Evolutionary conservation across 345 rosid species (phyloP).

Genomic region (Rhizophora apiculata): DNA sequence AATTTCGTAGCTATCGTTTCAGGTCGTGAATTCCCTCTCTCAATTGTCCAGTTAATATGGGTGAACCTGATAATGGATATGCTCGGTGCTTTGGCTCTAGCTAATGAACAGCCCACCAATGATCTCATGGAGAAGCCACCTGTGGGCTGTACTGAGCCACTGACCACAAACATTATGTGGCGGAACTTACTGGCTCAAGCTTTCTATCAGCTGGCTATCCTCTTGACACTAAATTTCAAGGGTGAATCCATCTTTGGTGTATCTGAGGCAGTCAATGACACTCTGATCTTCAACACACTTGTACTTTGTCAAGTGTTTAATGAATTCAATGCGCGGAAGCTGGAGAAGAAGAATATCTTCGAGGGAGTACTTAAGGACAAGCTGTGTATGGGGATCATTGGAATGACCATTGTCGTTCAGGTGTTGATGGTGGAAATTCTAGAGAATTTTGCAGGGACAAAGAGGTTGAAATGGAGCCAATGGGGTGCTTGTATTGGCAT

Average conservation of each 20-base stretch:
- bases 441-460: constrained; percentile 64
- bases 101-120: constrained; percentile 60
- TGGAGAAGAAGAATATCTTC: constrained; percentile 72
- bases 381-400: constrained; percentile 55
- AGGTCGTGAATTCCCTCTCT: constrained; percentile 60
- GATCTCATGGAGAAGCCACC: constrained; percentile 64
- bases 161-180: constrained; percentile 76
- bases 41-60: constrained; percentile 71
- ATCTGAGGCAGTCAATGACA: constrained; percentile 47
- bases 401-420: constrained; percentile 51
- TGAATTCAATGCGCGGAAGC: constrained; percentile 74
- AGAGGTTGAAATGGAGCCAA: constrained; percentile 61
- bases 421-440: constrained; percentile 72
- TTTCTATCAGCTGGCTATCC: constrained; percentile 53
- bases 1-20: constrained; percentile 73
- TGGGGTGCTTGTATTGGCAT: constrained; percentile 60
- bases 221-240: constrained; percentile 59
- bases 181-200: constrained; percentile 68
- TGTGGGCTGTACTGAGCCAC: constrained; percentile 55
- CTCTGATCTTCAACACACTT: constrained; percentile 66
- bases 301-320: constrained; percentile 77
- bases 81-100: constrained; percentile 67
- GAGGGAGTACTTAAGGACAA: constrained; percentile 60
- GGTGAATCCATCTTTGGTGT: constrained; percentile 57
- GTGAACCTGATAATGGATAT: constrained; percentile 75